Conservation (phyloP, 2,329 filamentous ascomycete genomes). For the Apiospora phragmitis region DNA sequence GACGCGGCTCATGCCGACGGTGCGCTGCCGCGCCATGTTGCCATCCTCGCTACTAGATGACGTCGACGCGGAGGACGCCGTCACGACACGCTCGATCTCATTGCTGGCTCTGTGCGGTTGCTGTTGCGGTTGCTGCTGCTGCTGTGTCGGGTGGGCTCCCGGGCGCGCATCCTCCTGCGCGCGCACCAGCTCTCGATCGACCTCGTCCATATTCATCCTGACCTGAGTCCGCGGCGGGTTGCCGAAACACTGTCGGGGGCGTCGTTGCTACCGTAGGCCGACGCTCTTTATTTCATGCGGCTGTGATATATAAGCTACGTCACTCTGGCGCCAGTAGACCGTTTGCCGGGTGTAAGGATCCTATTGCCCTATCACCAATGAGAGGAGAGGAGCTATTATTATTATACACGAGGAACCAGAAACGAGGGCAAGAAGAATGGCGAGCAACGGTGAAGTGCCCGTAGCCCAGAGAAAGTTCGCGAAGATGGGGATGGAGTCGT, state of each 20-base stretch:
- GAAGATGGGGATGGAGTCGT: background rate
- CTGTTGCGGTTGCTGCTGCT: constrained; percentile 41
- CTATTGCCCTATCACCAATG: background rate
- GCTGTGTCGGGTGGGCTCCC: constrained; percentile 30
- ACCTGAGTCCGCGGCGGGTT: background rate
- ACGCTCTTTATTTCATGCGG: background rate
- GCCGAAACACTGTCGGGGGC: background rate
- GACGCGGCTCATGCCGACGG: constrained; percentile 56
- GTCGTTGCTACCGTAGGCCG: background rate
- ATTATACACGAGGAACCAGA: background rate
- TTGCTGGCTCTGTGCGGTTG: constrained; percentile 27
- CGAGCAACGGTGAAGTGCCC: background rate
- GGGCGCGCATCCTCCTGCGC: constrained; percentile 42
- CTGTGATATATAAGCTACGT: background rate
- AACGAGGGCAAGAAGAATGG: background rate
- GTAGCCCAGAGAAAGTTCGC: background rate
- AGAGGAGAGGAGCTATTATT: background rate
- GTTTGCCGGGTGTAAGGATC: background rate
- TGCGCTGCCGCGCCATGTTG: constrained; percentile 32
- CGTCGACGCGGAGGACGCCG: constrained; percentile 52
- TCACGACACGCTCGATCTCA: constrained; percentile 53
- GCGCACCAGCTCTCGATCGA: constrained; percentile 54
- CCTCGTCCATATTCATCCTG: constrained; percentile 42
- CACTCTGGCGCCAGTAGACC: background rate
- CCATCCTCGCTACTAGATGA: constrained; percentile 41